phyloP scores from a whole-genome alignment of 805 yeast genomes.

The Teunomyces aglyptinius region DNA sequence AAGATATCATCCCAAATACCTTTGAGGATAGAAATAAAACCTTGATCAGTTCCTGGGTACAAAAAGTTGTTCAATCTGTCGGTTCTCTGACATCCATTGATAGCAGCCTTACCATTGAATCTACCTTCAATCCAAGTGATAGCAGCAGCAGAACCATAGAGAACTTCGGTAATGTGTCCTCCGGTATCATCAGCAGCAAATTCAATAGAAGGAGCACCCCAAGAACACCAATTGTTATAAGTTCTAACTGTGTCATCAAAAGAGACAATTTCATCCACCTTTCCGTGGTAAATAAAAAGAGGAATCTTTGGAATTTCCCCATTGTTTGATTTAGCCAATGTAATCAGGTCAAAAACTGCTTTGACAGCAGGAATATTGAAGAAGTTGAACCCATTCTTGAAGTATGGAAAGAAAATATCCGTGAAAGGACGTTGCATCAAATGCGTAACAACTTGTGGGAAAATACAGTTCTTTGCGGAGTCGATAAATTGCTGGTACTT shows the following conservation, averaged over 20 bases:
- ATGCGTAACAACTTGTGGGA: neutral
- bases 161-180: slow-evolving; percentile 17
- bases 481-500: neutral
- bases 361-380: neutral
- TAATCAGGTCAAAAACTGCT: neutral
- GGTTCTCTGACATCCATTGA: slow-evolving; percentile 22
- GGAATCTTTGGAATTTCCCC: slow-evolving; percentile 8
- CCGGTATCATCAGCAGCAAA: slow-evolving; percentile 3
- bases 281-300: slow-evolving; percentile 10
- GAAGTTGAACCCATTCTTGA: neutral
- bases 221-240: slow-evolving; percentile 11
- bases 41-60: slow-evolving; percentile 31
- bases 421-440: neutral
- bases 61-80: slow-evolving; percentile 49
- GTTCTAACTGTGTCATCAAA: slow-evolving; percentile 4
- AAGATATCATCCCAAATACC: neutral
- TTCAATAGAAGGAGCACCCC: slow-evolving; percentile 10
- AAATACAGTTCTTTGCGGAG: neutral
- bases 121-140: slow-evolving; percentile 17
- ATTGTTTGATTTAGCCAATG: neutral
- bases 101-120: slow-evolving; percentile 14
- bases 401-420: neutral
- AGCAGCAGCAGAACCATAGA: slow-evolving; percentile 15
- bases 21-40: neutral
- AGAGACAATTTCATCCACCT: slow-evolving; percentile 11